Conservation (phyloP, 2,329 filamentous ascomycete species). For the Colletotrichum paranaense region DNA sequence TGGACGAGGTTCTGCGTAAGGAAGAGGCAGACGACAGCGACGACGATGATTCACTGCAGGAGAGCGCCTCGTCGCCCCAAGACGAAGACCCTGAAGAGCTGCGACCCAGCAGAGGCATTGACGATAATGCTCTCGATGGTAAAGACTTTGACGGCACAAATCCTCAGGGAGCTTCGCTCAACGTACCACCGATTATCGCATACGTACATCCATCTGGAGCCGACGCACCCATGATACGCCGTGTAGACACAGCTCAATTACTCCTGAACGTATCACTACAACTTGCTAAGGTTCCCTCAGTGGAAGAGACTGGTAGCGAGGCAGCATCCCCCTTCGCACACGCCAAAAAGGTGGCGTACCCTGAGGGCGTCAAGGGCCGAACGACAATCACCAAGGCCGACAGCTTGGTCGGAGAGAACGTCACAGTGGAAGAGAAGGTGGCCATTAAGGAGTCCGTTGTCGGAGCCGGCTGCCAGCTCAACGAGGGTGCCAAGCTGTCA, state of each 20-base stretch:
- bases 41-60: conserved; percentile 48
- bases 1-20: conserved; percentile 72
- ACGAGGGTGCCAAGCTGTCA: conserved; percentile 85
- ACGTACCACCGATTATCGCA: conserved; percentile 79
- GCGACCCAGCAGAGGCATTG: conserved; percentile 20
- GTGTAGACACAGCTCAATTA: conserved; percentile 88
- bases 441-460: conserved; percentile 95
- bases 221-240: conserved; percentile 76
- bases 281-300: conserved; percentile 83
- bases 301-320: conserved; percentile 70
- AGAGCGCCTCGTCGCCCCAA: conserved; percentile 42
- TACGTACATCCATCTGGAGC: conserved; percentile 77
- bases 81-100: conserved; percentile 37
- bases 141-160: conserved; percentile 38
- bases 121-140: conserved; percentile 8
- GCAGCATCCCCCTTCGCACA: conserved; percentile 81
- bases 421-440: conserved; percentile 86
- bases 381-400: conserved; percentile 87
- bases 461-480: conserved; percentile 87
- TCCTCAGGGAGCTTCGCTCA: conserved; percentile 38
- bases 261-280: conserved; percentile 85
- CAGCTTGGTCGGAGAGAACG: conserved; percentile 87
- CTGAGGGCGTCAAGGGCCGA: conserved; percentile 81
- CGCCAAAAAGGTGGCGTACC: conserved; percentile 82
- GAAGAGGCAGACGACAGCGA: conserved; percentile 52